Base-by-base conservation (phyloP, 2,329 filamentous ascomycete genomes). In the Dactylellina cionopaga region DNA sequence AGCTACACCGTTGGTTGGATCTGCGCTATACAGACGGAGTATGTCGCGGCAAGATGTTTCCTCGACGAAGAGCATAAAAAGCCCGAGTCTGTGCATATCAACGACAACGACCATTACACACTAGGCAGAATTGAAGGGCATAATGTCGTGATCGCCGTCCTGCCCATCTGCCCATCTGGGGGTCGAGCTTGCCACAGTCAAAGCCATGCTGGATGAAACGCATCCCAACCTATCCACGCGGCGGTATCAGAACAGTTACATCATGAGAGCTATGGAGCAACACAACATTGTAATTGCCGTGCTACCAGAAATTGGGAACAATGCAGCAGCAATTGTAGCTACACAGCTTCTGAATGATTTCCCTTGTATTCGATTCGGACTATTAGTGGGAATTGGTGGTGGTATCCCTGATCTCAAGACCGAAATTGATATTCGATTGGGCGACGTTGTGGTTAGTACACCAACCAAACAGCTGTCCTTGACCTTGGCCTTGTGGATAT, bases 1-100 rank as follows among this genome's bases (percentile, higher is more conserved):
- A n/a, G n/a, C n/a, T 83, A 83, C 60, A 81, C 77, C 0, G 78
- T 83, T 5, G 82, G 81, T 15, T 83, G 81, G 81, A 82, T 84
- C 4, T 83, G 80, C 60, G 81, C 82, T 6, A 62, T 83, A 2
- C 15, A 7, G 0, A 77, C 74, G 0, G 82, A 83, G 55, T 78
- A 77, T 47, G 77, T 80, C 47, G 81, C 82, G 2, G 82, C 82
- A 2, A 74, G 76, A 29, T 75, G 51, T 0, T 79, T 83, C 24
- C 79, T 84, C 1, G 82, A 84, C 54, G 79, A 83, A 65, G 70
- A 77, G 29, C 79, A 83, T 52, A 77, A 77, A 0, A 2, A 15
- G 0, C 78, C 75, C 0, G 74, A 77, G 2, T 44, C 6, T 60
- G 29, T 77, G 11, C 54, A 74, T 6, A 46, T 33, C 15, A 55